Conservation (phyloP, 331 rosid species). For the Pyracantha coccinea region DNA sequence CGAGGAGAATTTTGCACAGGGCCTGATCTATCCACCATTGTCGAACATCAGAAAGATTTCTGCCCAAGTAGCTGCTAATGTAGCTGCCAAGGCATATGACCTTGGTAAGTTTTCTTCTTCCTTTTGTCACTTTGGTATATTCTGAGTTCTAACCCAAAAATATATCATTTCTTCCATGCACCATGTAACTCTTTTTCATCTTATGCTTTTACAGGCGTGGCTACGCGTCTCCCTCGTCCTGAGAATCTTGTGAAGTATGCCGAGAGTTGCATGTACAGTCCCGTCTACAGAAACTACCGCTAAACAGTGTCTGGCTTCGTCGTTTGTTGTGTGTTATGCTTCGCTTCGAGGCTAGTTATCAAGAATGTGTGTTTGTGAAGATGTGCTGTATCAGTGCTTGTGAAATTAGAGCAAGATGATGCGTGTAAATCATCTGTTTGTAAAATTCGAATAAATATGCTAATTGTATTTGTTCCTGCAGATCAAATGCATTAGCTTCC, state of each 20-base stretch:
- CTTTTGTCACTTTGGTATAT: background rate
- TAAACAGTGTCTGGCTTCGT: constrained; percentile 16
- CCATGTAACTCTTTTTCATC: background rate
- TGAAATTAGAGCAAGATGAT: background rate
- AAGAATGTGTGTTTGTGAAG: background rate
- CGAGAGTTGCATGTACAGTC: constrained; percentile 96
- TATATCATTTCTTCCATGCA: background rate
- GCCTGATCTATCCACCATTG: constrained; percentile 71
- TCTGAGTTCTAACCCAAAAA: background rate
- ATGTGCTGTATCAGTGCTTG: background rate
- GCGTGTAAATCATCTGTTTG: background rate
- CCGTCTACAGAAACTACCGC: constrained; percentile 63
- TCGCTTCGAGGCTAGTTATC: background rate
- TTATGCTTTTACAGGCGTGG: constrained; percentile 48
- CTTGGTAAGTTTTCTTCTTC: constrained; percentile 43
- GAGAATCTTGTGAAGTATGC: constrained; percentile 69
- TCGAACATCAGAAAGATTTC: constrained; percentile 33
- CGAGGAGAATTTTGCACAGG: constrained; percentile 46
- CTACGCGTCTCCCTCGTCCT: constrained; percentile 90
- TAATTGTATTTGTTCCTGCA: background rate
- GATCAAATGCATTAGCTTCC: too few species aligned
- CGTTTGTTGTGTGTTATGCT: background rate
- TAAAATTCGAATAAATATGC: background rate
- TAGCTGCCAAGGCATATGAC: constrained; percentile 93
- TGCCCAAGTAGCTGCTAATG: constrained; percentile 80